Conservation (phyloP, 345 rosid genomes). For the Bruguiera gymnorhiza region DNA sequence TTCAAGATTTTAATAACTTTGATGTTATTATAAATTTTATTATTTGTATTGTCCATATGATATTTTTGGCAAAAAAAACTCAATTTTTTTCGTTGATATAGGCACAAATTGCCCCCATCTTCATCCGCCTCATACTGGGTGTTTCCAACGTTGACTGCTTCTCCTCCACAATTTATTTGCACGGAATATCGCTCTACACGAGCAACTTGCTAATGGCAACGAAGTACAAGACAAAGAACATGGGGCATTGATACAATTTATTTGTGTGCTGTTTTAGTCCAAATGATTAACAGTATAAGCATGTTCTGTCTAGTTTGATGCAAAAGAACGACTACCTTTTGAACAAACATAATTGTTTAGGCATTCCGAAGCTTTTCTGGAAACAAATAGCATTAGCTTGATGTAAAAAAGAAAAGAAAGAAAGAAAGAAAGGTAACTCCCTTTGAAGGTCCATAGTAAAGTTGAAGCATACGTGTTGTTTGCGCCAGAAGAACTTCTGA, state of each 20-base stretch:
- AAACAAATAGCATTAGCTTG: too few species aligned
- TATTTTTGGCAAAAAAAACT: too few species aligned
- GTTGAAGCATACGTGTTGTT: conserved; percentile 16
- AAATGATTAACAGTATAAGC: neutral
- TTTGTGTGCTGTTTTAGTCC: too few species aligned
- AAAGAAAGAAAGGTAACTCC: neutral
- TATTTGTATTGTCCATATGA: too few species aligned
- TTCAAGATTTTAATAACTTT: too few species aligned
- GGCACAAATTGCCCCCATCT: neutral
- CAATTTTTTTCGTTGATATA: too few species aligned
- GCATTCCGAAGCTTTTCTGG: conserved; percentile 12
- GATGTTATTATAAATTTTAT: too few species aligned
- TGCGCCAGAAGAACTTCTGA: conserved; percentile 15
- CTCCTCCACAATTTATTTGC: conserved; percentile 22
- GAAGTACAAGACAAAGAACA: neutral
- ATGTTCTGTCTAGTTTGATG: neutral
- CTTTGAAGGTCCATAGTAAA: neutral
- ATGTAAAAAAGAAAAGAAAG: neutral
- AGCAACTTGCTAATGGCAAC: neutral
- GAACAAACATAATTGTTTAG: conserved; percentile 6
- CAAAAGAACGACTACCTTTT: conserved; percentile 11
- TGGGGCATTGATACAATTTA: too few species aligned
- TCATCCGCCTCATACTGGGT: conserved; percentile 9
- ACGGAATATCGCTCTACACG: conserved; percentile 3
- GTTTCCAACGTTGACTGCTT: conserved; percentile 3